These are phyloP conservation scores for Epichloe uncinata DNA, from an alignment of 2,329 filamentous ascomycete species.

Conservation along the genomic window DNA sequence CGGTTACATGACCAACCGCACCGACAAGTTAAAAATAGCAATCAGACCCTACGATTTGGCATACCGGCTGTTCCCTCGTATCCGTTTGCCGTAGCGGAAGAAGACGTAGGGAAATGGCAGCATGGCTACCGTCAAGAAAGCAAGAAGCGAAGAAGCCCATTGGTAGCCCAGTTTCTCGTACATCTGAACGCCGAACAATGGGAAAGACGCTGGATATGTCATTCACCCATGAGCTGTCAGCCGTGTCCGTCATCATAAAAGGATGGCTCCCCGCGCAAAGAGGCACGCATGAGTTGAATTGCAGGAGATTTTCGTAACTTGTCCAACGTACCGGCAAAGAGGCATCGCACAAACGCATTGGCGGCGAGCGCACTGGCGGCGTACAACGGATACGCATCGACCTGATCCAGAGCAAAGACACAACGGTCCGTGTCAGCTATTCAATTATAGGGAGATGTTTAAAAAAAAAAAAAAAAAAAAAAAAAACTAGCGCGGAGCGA, in stretches of 20 bases:
- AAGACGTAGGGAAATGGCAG: slow-evolving; percentile 52
- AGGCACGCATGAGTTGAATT: neutral
- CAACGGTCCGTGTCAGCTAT: neutral
- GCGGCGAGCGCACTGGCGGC: slow-evolving; percentile 70
- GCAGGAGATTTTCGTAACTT: neutral
- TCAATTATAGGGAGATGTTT: neutral
- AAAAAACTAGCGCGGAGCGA: neutral
- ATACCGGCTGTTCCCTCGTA: slow-evolving; percentile 42
- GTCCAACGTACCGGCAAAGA: slow-evolving; percentile 48
- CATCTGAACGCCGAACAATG: slow-evolving; percentile 62
- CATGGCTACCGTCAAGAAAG: slow-evolving; percentile 48
- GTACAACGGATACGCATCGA: slow-evolving; percentile 64
- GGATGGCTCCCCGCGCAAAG: neutral
- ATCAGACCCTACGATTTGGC: slow-evolving; percentile 20
- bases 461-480: too few species aligned
- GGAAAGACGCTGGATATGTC: slow-evolving; percentile 48
- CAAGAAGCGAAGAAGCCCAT: slow-evolving; percentile 53
- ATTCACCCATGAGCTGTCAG: slow-evolving; percentile 5
- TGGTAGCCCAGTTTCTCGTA: slow-evolving; percentile 57
- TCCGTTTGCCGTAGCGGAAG: slow-evolving; percentile 44
- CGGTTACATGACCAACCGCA: too few species aligned
- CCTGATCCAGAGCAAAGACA: slow-evolving; percentile 22
- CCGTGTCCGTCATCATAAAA: neutral
- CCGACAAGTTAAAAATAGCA: neutral
- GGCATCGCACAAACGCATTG: slow-evolving; percentile 66